Evolutionary conservation across 2,329 filamentous ascomycete genomes (phyloP), one percentile per base, ranked within the genome.

Genomic region (Cladosporium sp.): DNA sequence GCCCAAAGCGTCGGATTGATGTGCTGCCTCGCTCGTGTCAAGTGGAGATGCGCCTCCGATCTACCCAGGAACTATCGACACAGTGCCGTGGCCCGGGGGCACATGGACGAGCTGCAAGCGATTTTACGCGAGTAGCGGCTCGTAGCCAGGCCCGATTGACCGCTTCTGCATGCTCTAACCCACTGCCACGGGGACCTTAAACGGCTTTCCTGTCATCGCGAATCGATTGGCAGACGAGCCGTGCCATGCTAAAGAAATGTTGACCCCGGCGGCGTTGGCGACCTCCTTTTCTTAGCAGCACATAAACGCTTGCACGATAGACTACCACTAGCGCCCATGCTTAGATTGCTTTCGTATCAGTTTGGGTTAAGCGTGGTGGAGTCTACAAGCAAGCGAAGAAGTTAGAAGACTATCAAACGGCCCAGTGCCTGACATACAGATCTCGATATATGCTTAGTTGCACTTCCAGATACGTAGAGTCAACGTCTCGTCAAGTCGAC

Each of bases 1-100:
- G 42, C 42, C 40, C 54, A 45, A 56, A 56, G 54, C 54, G 42
- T 49, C 54, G 37, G 38, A 37, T 49, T 56, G 54, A 49, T 49
- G 36, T 34, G 14, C 28, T 38, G 34, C 30, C 54, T 39, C 47
- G 11, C 40, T 56, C 54, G 54, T 56, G 42, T 49, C 28, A 17
- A 56, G 54, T 56, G 54, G 54, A 37, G 25, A 49, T 6, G 14
- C 30, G 20, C 40, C 42, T 30, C n/a, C 30, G 54, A 56, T 28
- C 54, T 39, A 30, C 38, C 42, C 38, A 17, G n/a, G 20, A 49
- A 56, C 54, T 56, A 49, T 56, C 42, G 42, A 14, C 34, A 25
- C 25, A 38, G 34, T 56, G 40, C 54, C 54, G 54, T 49, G 54
- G 40, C 20, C 51, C 51, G 51, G 51, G 51, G 15, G 20, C 19